A percentile compares a stretch with the other conserved stretches of the same genome.
Evolutionary conservation across 306 rosid species (phyloP).

Genomic region (Calophaca sinica): DNA sequence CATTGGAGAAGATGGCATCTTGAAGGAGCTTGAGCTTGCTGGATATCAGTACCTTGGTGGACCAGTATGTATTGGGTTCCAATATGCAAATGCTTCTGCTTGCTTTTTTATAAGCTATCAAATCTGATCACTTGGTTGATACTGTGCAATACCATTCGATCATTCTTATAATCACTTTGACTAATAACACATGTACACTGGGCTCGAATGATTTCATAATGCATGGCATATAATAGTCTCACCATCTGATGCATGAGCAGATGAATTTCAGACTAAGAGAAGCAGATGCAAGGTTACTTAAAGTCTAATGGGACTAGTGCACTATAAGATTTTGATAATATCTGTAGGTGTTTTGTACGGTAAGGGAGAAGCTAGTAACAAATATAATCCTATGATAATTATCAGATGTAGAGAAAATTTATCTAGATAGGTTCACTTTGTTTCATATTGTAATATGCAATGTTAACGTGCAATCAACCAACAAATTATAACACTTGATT

Average conservation of each 20-base stretch:
- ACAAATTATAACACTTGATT: too few species aligned
- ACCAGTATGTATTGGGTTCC: constrained; percentile 65
- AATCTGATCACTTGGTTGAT: constrained; percentile 20
- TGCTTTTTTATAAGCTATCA: constrained; percentile 28
- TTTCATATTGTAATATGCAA: constrained; percentile 10
- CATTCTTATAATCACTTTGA: constrained; percentile 21
- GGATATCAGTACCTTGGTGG: constrained; percentile 97
- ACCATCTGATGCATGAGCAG: constrained; percentile 7
- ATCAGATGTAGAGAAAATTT: neutral
- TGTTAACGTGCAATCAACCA: too few species aligned
- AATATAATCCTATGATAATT: neutral
- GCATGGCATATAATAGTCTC: constrained; percentile 23
- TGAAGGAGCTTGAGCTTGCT: constrained; percentile 98
- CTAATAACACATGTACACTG: neutral
- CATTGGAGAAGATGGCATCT: constrained; percentile 97
- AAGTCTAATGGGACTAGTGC: neutral
- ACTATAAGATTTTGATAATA: neutral
- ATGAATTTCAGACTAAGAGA: neutral
- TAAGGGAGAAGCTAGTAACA: constrained; percentile 25
- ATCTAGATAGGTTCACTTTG: constrained; percentile 9
- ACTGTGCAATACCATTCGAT: constrained; percentile 23
- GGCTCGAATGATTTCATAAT: constrained; percentile 25
- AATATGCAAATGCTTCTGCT: neutral
- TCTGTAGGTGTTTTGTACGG: constrained; percentile 16
- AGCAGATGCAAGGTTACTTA: neutral